Base-by-base conservation (phyloP, 1,284 basidiomycete genomes). In the Sparassis latifolia region DNA sequence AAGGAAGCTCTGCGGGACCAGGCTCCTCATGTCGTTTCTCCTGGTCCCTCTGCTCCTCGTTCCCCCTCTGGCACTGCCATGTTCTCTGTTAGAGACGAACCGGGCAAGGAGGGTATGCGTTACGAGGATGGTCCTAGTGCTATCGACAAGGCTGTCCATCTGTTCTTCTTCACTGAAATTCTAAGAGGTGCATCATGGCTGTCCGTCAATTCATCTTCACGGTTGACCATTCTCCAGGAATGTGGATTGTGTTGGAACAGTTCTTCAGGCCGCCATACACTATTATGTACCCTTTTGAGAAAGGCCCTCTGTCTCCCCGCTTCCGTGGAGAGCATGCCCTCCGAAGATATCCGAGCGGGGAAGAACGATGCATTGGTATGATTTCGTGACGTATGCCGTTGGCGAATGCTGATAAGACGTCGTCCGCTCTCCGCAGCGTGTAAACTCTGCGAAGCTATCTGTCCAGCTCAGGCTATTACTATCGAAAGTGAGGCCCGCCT, bases 241-340 rank as follows among this genome's bases (percentile, higher is more conserved):
- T 98, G 92, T 97, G 95, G 93, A 88, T 99, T 67, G 94, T 98
- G n/a, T 63, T 98, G 58, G 97, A 98, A 71, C 91, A 98, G 69
- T 93, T 97, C 75, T 97, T 96, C 82, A 83, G 93, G 51, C 92
- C 92, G 43, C 96, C 96, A 33, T 99, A 98, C 73, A 99, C 96
- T 42, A 99, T 99, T 77, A 97, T 90, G 86, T 93, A 92, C 66
- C 90, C 90, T 10, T 97, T 95, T 64, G 97, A 99, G 74, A 99
- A 99, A 72, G 97, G 97, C 27, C 97, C 97, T 39, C 73, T 99
- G 51, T 97, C 92, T 40, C 95, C 97, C 42, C 91, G 97, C 56
- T 99, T 99, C 81, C 86, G 97, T 67, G 97, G 97, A 52, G 97
- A 99, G 72, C 97, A 99, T 70, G 97, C 97, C n/a, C 75, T 99